Evolutionary conservation across 2,329 filamentous ascomycete species (phyloP).

Genomic region (Cladosporium sp.): DNA sequence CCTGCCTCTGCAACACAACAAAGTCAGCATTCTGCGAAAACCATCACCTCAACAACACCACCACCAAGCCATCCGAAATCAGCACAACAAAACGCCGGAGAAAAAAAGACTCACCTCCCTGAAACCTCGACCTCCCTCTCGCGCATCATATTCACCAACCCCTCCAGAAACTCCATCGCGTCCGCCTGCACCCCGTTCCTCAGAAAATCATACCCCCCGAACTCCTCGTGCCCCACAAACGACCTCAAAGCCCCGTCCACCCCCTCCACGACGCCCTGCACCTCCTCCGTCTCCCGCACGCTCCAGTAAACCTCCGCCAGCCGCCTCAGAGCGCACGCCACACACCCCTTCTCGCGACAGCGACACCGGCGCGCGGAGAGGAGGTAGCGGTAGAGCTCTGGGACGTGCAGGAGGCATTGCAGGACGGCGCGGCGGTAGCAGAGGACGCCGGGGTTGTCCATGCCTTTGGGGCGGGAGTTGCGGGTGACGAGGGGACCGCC

Average conservation of each 20-base stretch:
- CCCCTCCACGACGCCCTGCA: too few relatives aligned
- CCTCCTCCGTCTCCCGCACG: too few relatives aligned
- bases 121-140: too few relatives aligned
- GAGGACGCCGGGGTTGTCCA: background rate
- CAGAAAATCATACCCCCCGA: too few relatives aligned
- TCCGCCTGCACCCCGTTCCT: too few relatives aligned
- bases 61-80: background rate
- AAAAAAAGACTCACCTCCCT: background rate
- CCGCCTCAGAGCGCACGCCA: conserved; percentile 12
- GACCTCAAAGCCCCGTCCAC: too few relatives aligned
- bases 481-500: background rate
- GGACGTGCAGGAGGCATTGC: conserved; percentile 13
- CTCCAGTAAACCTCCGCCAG: conserved; percentile 12
- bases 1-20: background rate
- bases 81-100: background rate
- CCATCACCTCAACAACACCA: background rate
- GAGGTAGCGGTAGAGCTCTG: conserved; percentile 7
- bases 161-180: too few relatives aligned
- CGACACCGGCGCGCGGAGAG: too few relatives aligned
- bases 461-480: background rate
- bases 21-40: background rate
- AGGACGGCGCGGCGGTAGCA: conserved; percentile 15
- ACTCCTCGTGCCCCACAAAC: too few relatives aligned
- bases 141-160: too few relatives aligned
- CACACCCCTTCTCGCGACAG: conserved; percentile 1